Evolutionary conservation across 1,139 yeast genomes (phyloP).

Genomic region (Sugiyamaella castrensis): DNA sequence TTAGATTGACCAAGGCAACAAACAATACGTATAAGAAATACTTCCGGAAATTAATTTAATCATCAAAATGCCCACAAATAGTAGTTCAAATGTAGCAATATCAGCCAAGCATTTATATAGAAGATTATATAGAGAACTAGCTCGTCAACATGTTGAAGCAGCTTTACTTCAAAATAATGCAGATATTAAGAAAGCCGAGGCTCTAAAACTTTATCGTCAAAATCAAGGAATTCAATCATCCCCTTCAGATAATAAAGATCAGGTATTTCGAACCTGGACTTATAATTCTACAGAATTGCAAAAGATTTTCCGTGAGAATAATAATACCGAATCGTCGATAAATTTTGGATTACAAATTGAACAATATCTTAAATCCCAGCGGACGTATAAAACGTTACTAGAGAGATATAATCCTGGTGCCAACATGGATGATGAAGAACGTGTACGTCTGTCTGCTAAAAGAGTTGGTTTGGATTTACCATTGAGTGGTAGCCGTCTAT

Average conservation of each 20-base stretch:
- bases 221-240: conserved; percentile 8
- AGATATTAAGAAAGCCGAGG: conserved; percentile 24
- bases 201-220: conserved; percentile 28
- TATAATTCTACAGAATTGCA: conserved; percentile 28
- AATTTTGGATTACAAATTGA: conserved; percentile 48
- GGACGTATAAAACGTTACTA: conserved; percentile 71
- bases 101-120: conserved; percentile 27
- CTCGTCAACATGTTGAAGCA: conserved; percentile 33
- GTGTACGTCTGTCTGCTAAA: conserved; percentile 73
- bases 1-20: no score
- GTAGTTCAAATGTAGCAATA: no score
- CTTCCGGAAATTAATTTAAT: no score
- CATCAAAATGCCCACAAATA: no score
- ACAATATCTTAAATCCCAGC: conserved; percentile 64
- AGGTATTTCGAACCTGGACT: neutral
- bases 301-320: conserved; percentile 16
- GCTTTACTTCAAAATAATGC: conserved; percentile 28
- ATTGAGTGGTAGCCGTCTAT: neutral
- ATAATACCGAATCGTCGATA: conserved; percentile 26
- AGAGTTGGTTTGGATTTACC: conserved; percentile 78
- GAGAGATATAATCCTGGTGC: conserved; percentile 87
- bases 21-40: no score
- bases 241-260: conserved; percentile 3
- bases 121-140: conserved; percentile 33
- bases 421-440: conserved; percentile 71